Evolutionary conservation across 2,329 filamentous ascomycete species (phyloP).

Genomic region (Thermochaetoides dissita): DNA sequence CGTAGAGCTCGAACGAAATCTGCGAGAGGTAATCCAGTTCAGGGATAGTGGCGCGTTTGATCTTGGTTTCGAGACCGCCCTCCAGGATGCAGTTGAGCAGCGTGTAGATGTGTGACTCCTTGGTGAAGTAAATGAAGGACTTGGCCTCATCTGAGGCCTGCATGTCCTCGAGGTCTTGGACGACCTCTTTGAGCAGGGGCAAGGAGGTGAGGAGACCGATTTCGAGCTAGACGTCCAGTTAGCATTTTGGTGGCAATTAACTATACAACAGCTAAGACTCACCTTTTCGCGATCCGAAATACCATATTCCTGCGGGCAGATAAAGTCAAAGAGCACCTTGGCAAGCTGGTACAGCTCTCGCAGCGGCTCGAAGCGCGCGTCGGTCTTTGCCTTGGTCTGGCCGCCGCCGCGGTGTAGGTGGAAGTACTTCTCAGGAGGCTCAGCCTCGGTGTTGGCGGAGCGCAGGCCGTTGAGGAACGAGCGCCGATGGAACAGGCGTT

Average conservation of each 20-base stretch:
- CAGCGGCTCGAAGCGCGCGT: conserved; percentile 73
- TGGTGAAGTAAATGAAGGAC: conserved; percentile 97
- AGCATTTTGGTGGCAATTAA: neutral
- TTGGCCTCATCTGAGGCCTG: conserved; percentile 90
- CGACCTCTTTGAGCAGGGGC: conserved; percentile 89
- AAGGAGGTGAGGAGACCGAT: conserved; percentile 90
- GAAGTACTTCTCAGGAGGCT: conserved; percentile 64
- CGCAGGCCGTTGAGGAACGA: conserved; percentile 44
- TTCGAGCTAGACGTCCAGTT: conserved; percentile 45
- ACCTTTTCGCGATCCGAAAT: conserved; percentile 85
- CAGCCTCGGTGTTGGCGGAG: conserved; percentile 33
- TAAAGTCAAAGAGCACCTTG: conserved; percentile 95
- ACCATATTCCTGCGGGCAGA: conserved; percentile 95
- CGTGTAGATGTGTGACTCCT: conserved; percentile 97
- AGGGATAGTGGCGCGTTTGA: conserved; percentile 84
- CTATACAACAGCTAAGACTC: conserved; percentile 5
- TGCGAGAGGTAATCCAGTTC: conserved; percentile 96
- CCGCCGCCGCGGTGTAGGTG: conserved; percentile 71
- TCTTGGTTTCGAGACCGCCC: conserved; percentile 92
- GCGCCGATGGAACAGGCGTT: conserved; percentile 43
- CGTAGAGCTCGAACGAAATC: conserved; percentile 96
- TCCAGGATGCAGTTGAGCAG: conserved; percentile 95
- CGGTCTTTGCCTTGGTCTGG: conserved; percentile 63
- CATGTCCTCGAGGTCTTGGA: conserved; percentile 91
- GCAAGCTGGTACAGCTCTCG: conserved; percentile 86